These are phyloP conservation scores for Myriosclerotinia curreyana DNA, from an alignment of 2,329 filamentous ascomycete genomes.

Conservation along the genomic window DNA sequence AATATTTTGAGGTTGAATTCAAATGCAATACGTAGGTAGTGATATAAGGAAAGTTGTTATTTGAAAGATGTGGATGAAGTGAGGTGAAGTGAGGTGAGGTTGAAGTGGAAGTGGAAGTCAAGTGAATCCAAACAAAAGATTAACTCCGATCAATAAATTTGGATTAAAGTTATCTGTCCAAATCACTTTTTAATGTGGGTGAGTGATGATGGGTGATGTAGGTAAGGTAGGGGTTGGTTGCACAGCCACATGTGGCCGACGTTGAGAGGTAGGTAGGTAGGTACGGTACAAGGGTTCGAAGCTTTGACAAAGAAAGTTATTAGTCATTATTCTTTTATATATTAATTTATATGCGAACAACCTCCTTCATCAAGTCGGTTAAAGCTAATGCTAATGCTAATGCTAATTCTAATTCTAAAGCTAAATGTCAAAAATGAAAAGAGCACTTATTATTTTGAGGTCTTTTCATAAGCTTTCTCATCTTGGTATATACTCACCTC, in stretches of 20 bases:
- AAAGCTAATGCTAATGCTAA: too few relatives aligned
- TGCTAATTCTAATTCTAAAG: too few relatives aligned
- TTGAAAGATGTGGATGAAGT: slow-evolving; percentile 5
- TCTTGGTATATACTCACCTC: neutral
- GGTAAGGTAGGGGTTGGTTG: too few relatives aligned
- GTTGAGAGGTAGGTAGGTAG: too few relatives aligned
- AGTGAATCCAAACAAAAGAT: too few relatives aligned
- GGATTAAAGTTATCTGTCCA: slow-evolving; percentile 18
- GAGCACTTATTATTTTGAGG: neutral
- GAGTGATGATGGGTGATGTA: neutral
- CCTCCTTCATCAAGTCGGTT: slow-evolving; percentile 10
- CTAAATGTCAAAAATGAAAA: slow-evolving; percentile 4
- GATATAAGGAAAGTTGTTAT: neutral
- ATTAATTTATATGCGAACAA: neutral
- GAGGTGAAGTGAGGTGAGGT: slow-evolving; percentile 17
- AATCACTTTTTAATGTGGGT: slow-evolving; percentile 1
- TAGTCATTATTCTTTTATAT: too few relatives aligned
- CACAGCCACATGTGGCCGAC: neutral
- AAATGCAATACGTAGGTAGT: neutral
- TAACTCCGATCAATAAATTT: too few relatives aligned
- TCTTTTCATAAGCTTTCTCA: neutral
- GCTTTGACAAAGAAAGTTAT: slow-evolving; percentile 4
- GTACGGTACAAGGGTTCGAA: neutral
- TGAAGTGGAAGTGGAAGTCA: too few relatives aligned
- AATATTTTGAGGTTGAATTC: neutral